A percentile compares a stretch with the other conserved stretches of the same genome.
These are phyloP conservation scores for Cladosporium phlei DNA, from an alignment of 2,329 filamentous ascomycete species.

Conservation along the genomic window DNA sequence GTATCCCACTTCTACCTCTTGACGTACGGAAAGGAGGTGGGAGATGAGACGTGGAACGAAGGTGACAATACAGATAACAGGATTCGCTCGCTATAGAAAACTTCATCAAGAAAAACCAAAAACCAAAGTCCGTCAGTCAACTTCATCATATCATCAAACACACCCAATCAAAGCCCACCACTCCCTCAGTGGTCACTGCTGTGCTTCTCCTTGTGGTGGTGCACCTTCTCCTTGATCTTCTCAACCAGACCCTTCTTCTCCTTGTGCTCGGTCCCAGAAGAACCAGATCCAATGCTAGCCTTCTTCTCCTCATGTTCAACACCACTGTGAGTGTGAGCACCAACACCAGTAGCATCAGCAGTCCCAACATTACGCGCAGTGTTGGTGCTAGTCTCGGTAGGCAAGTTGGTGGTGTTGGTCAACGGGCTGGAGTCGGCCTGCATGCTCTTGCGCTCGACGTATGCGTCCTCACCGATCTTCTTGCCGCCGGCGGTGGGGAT, in stretches of 20 bases:
- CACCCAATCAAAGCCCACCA: no score
- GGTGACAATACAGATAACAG: no score
- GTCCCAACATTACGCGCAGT: conserved; percentile 4
- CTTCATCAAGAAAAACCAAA: no score
- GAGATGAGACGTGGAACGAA: no score
- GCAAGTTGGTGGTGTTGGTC: not conserved
- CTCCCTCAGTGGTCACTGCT: no score
- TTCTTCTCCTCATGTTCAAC: not conserved
- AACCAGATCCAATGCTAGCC: not conserved
- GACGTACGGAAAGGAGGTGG: no score
- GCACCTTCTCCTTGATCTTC: conserved; percentile 14
- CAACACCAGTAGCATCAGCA: not conserved
- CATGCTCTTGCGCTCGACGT: conserved; percentile 10
- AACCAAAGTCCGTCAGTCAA: no score
- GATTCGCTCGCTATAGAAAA: no score
- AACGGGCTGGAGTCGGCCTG: not conserved
- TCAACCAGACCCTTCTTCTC: conserved; percentile 7
- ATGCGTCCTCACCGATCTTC: conserved; percentile 12
- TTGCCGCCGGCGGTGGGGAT: conserved; percentile 19
- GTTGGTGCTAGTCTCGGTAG: conserved; percentile 3
- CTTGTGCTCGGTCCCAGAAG: conserved; percentile 2
- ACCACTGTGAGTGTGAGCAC: not conserved
- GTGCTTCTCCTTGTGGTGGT: conserved; percentile 11
- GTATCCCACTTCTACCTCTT: no score
- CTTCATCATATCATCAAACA: no score